Conservation (phyloP, 768 basidiomycete genomes). For the Xerocomellus amylosporus region DNA sequence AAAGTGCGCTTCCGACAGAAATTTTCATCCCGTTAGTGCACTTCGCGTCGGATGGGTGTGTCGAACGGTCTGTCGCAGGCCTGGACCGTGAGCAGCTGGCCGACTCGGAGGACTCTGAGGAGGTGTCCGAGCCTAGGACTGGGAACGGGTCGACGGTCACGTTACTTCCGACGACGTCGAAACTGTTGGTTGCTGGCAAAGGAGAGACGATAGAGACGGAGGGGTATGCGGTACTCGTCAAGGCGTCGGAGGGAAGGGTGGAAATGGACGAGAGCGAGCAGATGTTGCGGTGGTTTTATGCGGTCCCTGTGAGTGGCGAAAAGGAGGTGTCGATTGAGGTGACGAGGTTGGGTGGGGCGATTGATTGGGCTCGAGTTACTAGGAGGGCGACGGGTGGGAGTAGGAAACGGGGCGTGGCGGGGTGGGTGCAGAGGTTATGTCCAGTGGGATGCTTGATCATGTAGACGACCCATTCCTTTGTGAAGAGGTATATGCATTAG, state of each 20-base stretch:
- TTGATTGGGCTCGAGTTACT: conserved; percentile 21
- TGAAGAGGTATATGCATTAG: conserved; percentile 9
- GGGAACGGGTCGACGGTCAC: conserved; percentile 17
- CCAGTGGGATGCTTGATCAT: conserved; percentile 23
- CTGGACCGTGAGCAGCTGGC: not conserved
- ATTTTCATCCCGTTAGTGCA: conserved; percentile 90
- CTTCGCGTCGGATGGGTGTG: conserved; percentile 53
- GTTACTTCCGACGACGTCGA: conserved; percentile 4
- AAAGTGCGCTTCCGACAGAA: conserved; percentile 65
- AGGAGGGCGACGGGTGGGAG: not conserved
- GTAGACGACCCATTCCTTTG: conserved; percentile 10
- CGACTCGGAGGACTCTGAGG: not conserved
- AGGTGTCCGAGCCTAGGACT: not conserved
- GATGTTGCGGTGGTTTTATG: conserved; percentile 51
- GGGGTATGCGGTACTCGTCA: conserved; percentile 41
- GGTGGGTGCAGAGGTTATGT: conserved; percentile 16
- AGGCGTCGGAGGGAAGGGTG: conserved; percentile 46
- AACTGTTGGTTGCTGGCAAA: not conserved
- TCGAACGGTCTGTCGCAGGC: conserved; percentile 18
- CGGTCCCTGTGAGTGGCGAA: conserved; percentile 27
- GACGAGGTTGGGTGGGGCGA: conserved; percentile 40
- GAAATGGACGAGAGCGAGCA: conserved; percentile 49
- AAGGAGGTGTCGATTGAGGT: conserved; percentile 41
- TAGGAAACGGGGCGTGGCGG: not conserved
- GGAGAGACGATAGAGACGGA: conserved; percentile 15